These are phyloP conservation scores for Leccinellum luteum DNA, from an alignment of 768 basidiomycete genomes.

Conservation along the genomic window DNA sequence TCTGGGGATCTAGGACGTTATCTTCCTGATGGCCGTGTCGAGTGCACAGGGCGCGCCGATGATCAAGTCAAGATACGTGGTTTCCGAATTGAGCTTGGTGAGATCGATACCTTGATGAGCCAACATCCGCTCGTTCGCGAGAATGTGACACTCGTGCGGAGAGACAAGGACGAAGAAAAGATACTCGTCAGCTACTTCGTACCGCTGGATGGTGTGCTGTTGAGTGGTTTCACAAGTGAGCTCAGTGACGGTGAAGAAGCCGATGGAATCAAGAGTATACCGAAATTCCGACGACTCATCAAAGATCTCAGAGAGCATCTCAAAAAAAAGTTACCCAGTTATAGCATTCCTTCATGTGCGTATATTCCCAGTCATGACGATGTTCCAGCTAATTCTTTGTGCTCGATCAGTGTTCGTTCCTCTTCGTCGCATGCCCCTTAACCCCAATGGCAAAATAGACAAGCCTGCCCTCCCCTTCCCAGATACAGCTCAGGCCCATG, in stretches of 20 bases:
- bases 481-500: constrained; percentile 72
- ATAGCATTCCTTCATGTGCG: constrained; percentile 89
- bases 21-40: constrained; percentile 86
- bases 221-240: constrained; percentile 73
- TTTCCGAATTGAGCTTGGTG: constrained; percentile 96
- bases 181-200: constrained; percentile 98
- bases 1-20: constrained; percentile 97
- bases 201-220: constrained; percentile 65
- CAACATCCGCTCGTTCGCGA: constrained; percentile 93
- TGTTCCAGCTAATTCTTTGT: constrained; percentile 3
- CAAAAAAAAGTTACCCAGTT: constrained; percentile 94
- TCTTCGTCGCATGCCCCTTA: constrained; percentile 91
- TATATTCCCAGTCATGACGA: constrained; percentile 10
- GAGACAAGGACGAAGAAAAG: constrained; percentile 99
- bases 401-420: constrained; percentile 80
- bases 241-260: constrained; percentile 45
- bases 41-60: constrained; percentile 96
- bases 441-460: constrained; percentile 99
- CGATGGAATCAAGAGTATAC: constrained; percentile 72
- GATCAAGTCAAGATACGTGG: constrained; percentile 99
- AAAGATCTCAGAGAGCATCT: constrained; percentile 92
- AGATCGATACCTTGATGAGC: constrained; percentile 94
- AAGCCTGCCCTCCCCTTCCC: constrained; percentile 98
- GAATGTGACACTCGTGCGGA: constrained; percentile 93
- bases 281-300: constrained; percentile 82